Evolutionary conservation across 768 basidiomycete species (phyloP).

Genomic region (Pulveroboletus sp.): DNA sequence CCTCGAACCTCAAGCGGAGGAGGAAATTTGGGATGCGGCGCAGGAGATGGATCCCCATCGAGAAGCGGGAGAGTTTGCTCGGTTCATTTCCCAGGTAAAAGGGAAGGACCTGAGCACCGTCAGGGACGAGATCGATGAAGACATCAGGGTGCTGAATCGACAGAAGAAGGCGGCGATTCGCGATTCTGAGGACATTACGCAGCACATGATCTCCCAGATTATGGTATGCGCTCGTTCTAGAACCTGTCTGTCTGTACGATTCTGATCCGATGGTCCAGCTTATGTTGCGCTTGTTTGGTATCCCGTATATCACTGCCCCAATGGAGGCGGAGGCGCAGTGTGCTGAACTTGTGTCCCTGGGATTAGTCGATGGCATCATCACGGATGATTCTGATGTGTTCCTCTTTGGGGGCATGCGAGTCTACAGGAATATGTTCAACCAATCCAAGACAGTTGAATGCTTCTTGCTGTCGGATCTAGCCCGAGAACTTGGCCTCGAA

Average conservation of each 20-base stretch:
- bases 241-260: background rate
- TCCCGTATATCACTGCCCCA: constrained; percentile 97
- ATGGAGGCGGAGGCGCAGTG: constrained; percentile 99
- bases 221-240: constrained; percentile 44
- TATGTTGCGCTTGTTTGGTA: constrained; percentile 91
- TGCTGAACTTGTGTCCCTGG: constrained; percentile 81
- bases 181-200: constrained; percentile 92
- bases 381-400: constrained; percentile 99
- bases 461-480: constrained; percentile 81
- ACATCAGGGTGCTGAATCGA: constrained; percentile 77
- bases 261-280: constrained; percentile 47
- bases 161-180: constrained; percentile 88
- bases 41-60: constrained; percentile 78
- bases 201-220: constrained; percentile 89
- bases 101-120: constrained; percentile 81
- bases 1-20: constrained; percentile 23
- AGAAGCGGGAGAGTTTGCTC: constrained; percentile 89
- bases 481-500: constrained; percentile 83
- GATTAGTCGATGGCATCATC: constrained; percentile 94
- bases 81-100: constrained; percentile 88
- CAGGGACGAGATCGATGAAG: constrained; percentile 86
- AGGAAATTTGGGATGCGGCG: constrained; percentile 75
- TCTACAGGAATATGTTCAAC: constrained; percentile 99
- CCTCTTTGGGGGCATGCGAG: constrained; percentile 92
- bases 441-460: constrained; percentile 98